phyloP scores from a whole-genome alignment of 495 filamentous ascomycete species.

The Platismatia glauca region DNA sequence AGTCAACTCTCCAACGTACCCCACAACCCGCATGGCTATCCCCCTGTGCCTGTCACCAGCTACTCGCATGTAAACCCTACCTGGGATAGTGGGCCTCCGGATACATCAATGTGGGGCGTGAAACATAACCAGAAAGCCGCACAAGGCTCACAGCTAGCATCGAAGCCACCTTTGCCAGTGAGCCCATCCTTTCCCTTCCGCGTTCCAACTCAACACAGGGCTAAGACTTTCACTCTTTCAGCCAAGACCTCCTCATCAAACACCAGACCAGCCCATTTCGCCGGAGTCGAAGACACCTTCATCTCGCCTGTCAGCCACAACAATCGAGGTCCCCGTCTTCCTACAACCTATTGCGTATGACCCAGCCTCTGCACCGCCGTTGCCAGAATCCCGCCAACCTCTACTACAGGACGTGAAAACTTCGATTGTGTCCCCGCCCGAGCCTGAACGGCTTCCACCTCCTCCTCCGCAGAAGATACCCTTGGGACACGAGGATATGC shows the following conservation, averaged over 20 bases:
- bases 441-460: conserved; percentile 28
- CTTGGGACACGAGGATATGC: conserved; percentile 12
- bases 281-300: conserved; percentile 14
- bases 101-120: conserved; percentile 39
- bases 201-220: not conserved
- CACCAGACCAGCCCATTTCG: conserved; percentile 6
- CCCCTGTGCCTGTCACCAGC: conserved; percentile 29
- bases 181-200: conserved; percentile 15
- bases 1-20: conserved; percentile 16
- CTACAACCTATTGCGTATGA: conserved; percentile 20
- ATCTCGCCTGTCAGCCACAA: conserved; percentile 19
- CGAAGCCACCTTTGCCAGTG: conserved; percentile 41
- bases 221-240: conserved; percentile 1
- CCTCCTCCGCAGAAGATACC: conserved; percentile 38
- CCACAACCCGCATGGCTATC: conserved; percentile 38
- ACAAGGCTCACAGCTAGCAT: conserved; percentile 26
- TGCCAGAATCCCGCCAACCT: conserved; percentile 17
- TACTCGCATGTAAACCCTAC: conserved; percentile 19
- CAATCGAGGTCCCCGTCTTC: conserved; percentile 22
- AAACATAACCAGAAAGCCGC: conserved; percentile 36
- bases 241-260: conserved; percentile 11
- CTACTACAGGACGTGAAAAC: conserved; percentile 9
- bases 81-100: conserved; percentile 26
- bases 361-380: conserved; percentile 13
- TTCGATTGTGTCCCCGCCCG: conserved; percentile 8